Base-by-base conservation (phyloP, 2,329 filamentous ascomycete genomes). In the Paracamarosporium sp. region DNA sequence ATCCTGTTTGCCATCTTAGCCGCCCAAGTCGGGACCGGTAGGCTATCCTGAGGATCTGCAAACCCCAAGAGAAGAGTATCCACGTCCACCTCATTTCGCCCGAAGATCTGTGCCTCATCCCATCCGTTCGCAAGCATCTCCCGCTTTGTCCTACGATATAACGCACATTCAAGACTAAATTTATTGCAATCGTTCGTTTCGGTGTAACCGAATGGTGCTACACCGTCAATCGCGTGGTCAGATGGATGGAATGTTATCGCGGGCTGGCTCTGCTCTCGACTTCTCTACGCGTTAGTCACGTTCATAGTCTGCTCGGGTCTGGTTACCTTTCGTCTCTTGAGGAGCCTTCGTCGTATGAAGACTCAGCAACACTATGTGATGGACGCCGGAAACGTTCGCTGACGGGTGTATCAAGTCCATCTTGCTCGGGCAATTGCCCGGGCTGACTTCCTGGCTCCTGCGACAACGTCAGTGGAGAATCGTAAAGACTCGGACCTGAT, bases 11-110 rank as follows among this genome's bases (percentile, higher is more conserved):
- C 62, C 36, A 65, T 71, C 50, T 70, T 63, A 15, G 72, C 65
- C 28, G 72, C 66, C 73, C 73, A 76, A 9, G 68, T 73, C 7
- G 72, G 67, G 31, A 76, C 71, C 9, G 71, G 61, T 28, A 75
- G 72, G 15, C 58, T 61, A 31, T 75, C 72, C 51, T 74, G 68
- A 27, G 70, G 67, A 59, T 76, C 73, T 41, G 62, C 56, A 43
- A 73, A 75, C 1, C 72, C 71, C 41, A 75, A 59, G 40, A 76
- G 57, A n/a, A 74, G 59, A 3, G 70, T 71, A 50, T 76, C 73
- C 13, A 76, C 73, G 43, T 76, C 73, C 22, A 75, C 61, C 24
- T 74, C 73, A 24, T 65, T 65, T 27, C 70, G 60, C 15, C 73
- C 73, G 52, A 74, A 76, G 45, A 76, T 64, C 44, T 75, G 70